Base-by-base conservation (phyloP, 495 filamentous ascomycete genomes). In the Aspergillus carlsbadensis region DNA sequence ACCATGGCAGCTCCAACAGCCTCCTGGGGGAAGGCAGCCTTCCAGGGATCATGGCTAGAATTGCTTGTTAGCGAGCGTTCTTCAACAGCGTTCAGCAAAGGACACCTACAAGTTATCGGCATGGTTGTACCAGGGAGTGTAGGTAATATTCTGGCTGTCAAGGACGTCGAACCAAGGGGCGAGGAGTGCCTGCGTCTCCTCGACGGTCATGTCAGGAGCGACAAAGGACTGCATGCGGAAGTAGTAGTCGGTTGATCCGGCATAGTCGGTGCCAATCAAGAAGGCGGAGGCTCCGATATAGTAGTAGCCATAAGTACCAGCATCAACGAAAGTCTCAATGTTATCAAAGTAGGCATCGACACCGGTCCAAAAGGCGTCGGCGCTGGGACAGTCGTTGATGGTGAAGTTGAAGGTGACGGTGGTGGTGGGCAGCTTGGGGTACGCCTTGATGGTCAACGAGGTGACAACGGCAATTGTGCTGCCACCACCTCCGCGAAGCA, bases 281-380 rank as follows among this genome's bases (percentile, higher is more conserved):
- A 51, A 21, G 15, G 44, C 29, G 0, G 59, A 62, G 10, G 59
- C 59, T n/a, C 59, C 54, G 46, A 54, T 17, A 57, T 62, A 70
- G 66, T 77, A 82, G 70, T 85, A 85, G 17, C 73, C 74, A 59
- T 83, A 85, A 10, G 77, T 78, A 6, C 82, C 81, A 6, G 74
- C 73, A n/a, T 78, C 72, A 5, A 79, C 75, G 49, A 78, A 72
- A 6, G 64, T 58, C 43, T 78, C 69, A 52, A 84, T 81, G n/a
- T 63, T 64, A 11, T 70, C 55, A 18, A 82, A 70, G 64, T 78
- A 85, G 0, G 75, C 69, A 0, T 72, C 63, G n/a, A 84, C 56
- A 6, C 71, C 78, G 0, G 67, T 66, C 78, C 77, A 84, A 70
- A 81, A 84, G 15, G 76, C 67, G 8, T 76, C 71, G 22, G 46